Evolutionary conservation across 1,284 basidiomycete genomes (phyloP), one percentile per base, ranked within the genome.

Genomic region (Ceratorhiza oryzae-sativae): DNA sequence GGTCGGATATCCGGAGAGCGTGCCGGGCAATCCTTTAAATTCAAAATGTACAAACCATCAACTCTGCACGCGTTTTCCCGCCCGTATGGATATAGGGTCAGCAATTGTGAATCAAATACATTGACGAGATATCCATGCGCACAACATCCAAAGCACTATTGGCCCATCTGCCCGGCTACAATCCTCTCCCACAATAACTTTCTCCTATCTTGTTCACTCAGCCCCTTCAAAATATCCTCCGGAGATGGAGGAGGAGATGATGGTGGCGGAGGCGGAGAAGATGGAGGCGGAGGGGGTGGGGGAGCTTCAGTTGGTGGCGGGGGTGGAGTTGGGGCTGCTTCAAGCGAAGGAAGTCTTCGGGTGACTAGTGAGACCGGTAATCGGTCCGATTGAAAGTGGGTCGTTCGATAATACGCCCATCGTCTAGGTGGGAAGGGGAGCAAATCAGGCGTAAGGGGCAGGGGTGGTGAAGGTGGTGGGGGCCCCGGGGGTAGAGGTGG

Each of bases 381-480:
- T 32, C 83, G 81, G 27, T 81, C 79, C 27, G 82, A 87, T 9
- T 85, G 85, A 77, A 91, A 91, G 74, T 87, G 84, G 2, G 84
- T 84, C 36, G 81, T 77, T 2, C 89, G 87, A 75, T 89, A 92
- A 32, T 74, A 77, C 3, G 88, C 90, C 90, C 90, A 91, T 56
- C 90, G 83, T 30, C 75, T 78, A 9, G 75, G 76, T 20, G 65
- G 65, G 46, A 68, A 68, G n/a, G 65, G 65, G 10, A 68, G 53
- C 15, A 72, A 72, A 15, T 46, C 51, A 6, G 62, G 41, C 20
- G 13, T 13, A 25, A 70, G 46, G 20, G 49, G 48, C 9, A 53
- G 18, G 45, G 51, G 36, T 18, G 68, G 34, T n/a, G 10, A 10
- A 41, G 32, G 42, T 48, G 36, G 58, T 34, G 60, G n/a, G n/a